Base-by-base conservation (phyloP, 1,139 yeast genomes). In the Nakaseomyces sp. region DNA sequence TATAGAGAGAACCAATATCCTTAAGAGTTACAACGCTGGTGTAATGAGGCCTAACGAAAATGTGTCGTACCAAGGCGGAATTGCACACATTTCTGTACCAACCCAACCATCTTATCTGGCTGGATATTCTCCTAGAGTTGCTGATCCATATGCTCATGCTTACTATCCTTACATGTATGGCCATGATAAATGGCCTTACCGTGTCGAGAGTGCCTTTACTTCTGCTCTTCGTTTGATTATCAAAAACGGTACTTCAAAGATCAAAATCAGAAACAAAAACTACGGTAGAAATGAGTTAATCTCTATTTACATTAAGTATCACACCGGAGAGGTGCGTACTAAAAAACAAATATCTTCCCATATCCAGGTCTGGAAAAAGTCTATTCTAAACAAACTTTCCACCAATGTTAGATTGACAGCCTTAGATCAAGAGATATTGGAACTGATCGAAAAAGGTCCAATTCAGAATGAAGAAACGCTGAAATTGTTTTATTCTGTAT, bases 251-350 rank as follows among this genome's bases (percentile, higher is more conserved):
- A 71, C 91, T 31, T 77, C 84, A 48, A 89, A 89, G 62, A 84
- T 89, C 57, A 84, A 87, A 56, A 77, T 89, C 44, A 77, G 80
- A 46, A 95, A 95, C 26, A 74, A 85, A 46, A 81, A 88, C 9
- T 85, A 94, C 58, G 98, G 98, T 17, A 72, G 98, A 50, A 89
- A 89, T 64, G 96, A 89, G 67, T 72, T 89, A 48, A 86, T 89
- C 45, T 81, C 94, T 16, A 91, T 88, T 59, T 89, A 79, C 60
- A 87, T 89, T 46, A 68, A 73, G 49, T 78, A 79, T 49, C 80
- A 79, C 56, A 86, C 96, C 2, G 93, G 93, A 41, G 84, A 85
- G 63, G 64, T 69, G 45, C 76, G 98, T 57, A 79, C 95, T 4
- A 74, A 96, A 53, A 89, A 89, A 62, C 97, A 89, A 67, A 95